These are phyloP conservation scores for Saccharomyces hybrid DNA, from an alignment of 1,139 yeast genomes.

Conservation along the genomic window DNA sequence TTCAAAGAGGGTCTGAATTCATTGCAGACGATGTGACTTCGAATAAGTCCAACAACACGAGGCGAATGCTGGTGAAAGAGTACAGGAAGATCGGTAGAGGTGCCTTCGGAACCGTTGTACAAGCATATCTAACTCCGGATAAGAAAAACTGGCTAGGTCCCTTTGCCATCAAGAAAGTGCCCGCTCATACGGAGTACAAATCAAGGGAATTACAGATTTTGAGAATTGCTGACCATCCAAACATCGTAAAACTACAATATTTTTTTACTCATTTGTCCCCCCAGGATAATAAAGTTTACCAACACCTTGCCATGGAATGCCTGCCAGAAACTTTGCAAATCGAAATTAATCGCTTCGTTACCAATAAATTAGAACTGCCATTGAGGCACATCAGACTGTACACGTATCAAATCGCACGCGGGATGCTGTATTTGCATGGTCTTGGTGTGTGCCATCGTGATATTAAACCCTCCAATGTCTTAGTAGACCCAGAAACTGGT, in stretches of 20 bases:
- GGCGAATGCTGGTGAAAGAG: slow-evolving; percentile 62
- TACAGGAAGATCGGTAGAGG: slow-evolving; percentile 75
- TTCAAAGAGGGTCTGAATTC: slow-evolving; percentile 27
- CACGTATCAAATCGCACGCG: slow-evolving; percentile 73
- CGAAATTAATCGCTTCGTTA: slow-evolving; percentile 64
- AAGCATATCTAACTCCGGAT: slow-evolving; percentile 45
- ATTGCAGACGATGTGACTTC: slow-evolving; percentile 56
- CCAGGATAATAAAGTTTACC: slow-evolving; percentile 57
- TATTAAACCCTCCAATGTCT: slow-evolving; percentile 70
- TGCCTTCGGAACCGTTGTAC: slow-evolving; percentile 77
- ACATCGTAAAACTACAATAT: slow-evolving; percentile 60
- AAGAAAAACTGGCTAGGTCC: slow-evolving; percentile 60
- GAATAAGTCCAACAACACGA: slow-evolving; percentile 44
- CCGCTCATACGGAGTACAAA: slow-evolving; percentile 79
- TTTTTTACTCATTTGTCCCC: slow-evolving; percentile 54
- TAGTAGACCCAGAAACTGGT: slow-evolving; percentile 62
- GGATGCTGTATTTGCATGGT: slow-evolving; percentile 74
- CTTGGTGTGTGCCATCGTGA: slow-evolving; percentile 76
- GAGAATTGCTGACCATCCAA: slow-evolving; percentile 69
- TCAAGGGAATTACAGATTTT: slow-evolving; percentile 70
- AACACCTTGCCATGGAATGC: slow-evolving; percentile 78
- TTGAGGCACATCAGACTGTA: slow-evolving; percentile 69
- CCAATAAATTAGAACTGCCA: slow-evolving; percentile 56
- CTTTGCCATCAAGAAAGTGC: slow-evolving; percentile 72
- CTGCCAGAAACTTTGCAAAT: slow-evolving; percentile 70